phyloP scores from a whole-genome alignment of 2,329 filamentous ascomycete species.

The Sporothrix luriei region DNA sequence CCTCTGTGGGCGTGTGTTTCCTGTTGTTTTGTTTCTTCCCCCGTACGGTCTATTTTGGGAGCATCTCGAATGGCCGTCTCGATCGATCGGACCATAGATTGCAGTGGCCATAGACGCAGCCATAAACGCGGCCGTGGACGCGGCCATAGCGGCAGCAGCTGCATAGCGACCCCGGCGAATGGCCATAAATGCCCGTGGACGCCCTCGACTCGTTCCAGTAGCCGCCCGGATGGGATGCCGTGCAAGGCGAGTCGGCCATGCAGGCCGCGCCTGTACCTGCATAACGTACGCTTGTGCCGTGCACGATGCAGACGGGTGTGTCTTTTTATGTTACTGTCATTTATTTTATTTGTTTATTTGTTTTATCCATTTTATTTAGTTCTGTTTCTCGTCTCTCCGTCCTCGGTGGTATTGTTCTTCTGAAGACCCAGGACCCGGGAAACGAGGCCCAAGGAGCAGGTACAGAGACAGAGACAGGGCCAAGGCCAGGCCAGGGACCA shows the following conservation, averaged over 20 bases:
- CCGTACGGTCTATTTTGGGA: not conserved
- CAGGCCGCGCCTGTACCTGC: not conserved
- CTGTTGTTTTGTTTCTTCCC: not conserved
- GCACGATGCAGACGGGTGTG: not conserved
- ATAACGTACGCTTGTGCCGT: not conserved
- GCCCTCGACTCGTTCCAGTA: slow-evolving; percentile 20
- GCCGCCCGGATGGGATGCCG: slow-evolving; percentile 18
- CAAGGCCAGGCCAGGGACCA: no score
- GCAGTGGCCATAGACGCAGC: not conserved
- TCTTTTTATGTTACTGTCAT: no score
- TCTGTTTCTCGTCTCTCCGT: slow-evolving; percentile 8
- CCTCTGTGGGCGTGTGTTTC: no score
- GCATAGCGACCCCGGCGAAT: not conserved
- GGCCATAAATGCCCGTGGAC: not conserved
- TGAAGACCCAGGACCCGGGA: not conserved
- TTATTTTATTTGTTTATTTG: no score
- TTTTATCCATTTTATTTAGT: not conserved
- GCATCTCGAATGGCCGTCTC: not conserved
- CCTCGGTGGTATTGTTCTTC: not conserved
- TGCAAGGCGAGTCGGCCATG: not conserved
- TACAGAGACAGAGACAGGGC: no score
- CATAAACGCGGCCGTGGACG: not conserved
- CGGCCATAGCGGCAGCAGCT: not conserved
- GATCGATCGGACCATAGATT: slow-evolving; percentile 10
- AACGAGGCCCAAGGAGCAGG: not conserved